Evolutionary conservation across 2,329 filamentous ascomycete species (phyloP), one percentile per base, ranked within the genome.

Genomic region (Penicillium sclerotiorum): DNA sequence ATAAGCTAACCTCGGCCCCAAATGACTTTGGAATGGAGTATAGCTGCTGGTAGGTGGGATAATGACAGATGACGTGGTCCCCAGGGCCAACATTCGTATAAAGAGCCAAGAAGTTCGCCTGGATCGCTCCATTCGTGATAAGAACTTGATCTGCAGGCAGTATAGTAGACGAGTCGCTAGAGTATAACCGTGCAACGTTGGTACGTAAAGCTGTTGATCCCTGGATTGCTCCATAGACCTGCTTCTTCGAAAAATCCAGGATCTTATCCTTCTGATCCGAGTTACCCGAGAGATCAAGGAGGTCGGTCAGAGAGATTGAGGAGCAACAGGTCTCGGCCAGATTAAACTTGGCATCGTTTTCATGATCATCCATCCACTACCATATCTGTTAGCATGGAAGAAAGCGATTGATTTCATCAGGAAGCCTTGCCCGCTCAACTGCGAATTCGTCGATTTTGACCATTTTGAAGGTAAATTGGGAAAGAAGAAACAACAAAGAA

Each of bases 41-140:
- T 1, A 95, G 79, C 61, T 94, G 89, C 67, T 94, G 89, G 62
- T 94, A 95, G 1, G 89, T 93, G 11, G 91, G 90, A 65, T 91
- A 89, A 50, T 94, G 88, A 63, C 89, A 94, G 50, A 95, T 81
- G 39, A 93, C 87, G 77, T 95, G 90, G 64, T 95, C 89, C 1
- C 85, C 88, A 0, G 84, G 82, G 0, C 83, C 82, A 2, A 94
- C 66, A 6, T 94, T 76, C 1, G 86, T 78, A 67, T 92, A 92
- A 7, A 94, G 80, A 2, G 85, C 74, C n/a, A 94, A 73, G 60
- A 90, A 89, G 64, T 95, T 95, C 13, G 90, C 90, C 5, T 83
- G 80, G 42, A 95, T 95, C 12, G 89, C 90, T 8, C 91, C 91
- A 23, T 87, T 83, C 0, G 89, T 90, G 50, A 93, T 85, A 45